Evolutionary conservation across 192 early-diverging fungal species (phyloP).

Genomic region (Backusella psychrophila): DNA sequence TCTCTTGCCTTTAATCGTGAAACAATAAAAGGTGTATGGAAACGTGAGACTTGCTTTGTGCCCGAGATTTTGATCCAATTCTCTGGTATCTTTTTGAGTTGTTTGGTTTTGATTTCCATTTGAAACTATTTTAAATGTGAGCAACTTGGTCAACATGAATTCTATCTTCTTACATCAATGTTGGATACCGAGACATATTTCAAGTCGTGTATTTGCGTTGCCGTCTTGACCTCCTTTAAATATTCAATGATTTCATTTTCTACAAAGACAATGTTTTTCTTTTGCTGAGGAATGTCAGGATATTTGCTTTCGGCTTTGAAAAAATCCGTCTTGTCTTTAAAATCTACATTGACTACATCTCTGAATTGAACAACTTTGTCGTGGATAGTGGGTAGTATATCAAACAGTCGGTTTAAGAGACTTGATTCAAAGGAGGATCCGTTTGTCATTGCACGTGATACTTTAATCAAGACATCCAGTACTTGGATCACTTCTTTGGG

Average conservation of each 20-base stretch:
- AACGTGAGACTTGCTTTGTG: conserved; percentile 67
- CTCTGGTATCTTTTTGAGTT: conserved; percentile 56
- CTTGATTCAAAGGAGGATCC: conserved; percentile 27
- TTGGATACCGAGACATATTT: conserved; percentile 64
- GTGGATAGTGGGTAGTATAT: conserved; percentile 37
- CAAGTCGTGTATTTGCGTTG: conserved; percentile 44
- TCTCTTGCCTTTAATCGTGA: conserved; percentile 57
- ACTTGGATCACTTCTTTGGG: conserved; percentile 60
- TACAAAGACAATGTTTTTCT: conserved; percentile 49
- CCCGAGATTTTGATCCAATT: conserved; percentile 72
- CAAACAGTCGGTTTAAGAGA: conserved; percentile 36
- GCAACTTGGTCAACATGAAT: too few species aligned
- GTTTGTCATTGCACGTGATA: conserved; percentile 27
- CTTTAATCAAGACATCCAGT: conserved; percentile 45
- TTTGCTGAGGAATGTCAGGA: conserved; percentile 45
- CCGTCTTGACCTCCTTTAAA: conserved; percentile 45
- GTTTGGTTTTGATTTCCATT: conserved; percentile 64
- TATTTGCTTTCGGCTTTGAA: conserved; percentile 54
- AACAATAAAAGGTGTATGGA: conserved; percentile 60
- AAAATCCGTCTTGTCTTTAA: conserved; percentile 48
- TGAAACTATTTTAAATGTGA: conserved; percentile 46
- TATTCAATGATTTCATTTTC: conserved; percentile 56
- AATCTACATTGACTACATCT: background rate
- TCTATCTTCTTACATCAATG: conserved; percentile 46
- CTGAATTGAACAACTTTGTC: background rate